Percentiles rank a stretch among this genome's conserved stretches.
phyloP scores from a whole-genome alignment of 208 protist species.

The Trypanosoma vivax region DNA sequence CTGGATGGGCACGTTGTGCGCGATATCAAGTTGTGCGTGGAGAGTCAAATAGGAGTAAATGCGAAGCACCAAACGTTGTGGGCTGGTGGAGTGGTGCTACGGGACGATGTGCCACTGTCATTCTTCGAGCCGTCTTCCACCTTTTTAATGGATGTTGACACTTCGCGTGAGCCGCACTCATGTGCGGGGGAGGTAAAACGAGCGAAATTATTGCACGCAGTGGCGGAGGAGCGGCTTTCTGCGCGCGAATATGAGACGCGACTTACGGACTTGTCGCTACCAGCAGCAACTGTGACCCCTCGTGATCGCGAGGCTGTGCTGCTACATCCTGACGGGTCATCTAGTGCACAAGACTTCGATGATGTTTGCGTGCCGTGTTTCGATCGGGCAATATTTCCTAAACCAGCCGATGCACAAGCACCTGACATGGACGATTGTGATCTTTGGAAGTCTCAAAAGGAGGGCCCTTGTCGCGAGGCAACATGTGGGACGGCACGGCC shows the following conservation, averaged over 20 bases:
- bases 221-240: not conserved
- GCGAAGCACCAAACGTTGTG: constrained; percentile 18
- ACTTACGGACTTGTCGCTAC: no score
- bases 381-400: no score
- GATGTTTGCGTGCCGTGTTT: no score
- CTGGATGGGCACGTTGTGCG: constrained; percentile 22
- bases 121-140: constrained; percentile 18
- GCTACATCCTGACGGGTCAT: not conserved
- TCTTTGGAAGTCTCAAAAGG: no score
- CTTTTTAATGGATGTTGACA: constrained; percentile 17
- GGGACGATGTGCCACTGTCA: constrained; percentile 36
- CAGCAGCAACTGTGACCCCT: not conserved
- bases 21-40: constrained; percentile 44
- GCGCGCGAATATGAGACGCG: no score
- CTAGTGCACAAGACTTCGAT: no score
- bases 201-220: not conserved
- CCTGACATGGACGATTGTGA: no score
- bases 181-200: not conserved
- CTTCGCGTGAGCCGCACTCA: not conserved
- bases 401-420: no score
- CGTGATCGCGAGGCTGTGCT: not conserved
- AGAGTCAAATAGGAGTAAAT: constrained; percentile 28
- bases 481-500: no score
- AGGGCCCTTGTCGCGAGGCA: no score
- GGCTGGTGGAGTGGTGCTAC: constrained; percentile 29